Evolutionary conservation across 495 filamentous ascomycete genomes (phyloP).

Genomic region (Bombardia bombarda): DNA sequence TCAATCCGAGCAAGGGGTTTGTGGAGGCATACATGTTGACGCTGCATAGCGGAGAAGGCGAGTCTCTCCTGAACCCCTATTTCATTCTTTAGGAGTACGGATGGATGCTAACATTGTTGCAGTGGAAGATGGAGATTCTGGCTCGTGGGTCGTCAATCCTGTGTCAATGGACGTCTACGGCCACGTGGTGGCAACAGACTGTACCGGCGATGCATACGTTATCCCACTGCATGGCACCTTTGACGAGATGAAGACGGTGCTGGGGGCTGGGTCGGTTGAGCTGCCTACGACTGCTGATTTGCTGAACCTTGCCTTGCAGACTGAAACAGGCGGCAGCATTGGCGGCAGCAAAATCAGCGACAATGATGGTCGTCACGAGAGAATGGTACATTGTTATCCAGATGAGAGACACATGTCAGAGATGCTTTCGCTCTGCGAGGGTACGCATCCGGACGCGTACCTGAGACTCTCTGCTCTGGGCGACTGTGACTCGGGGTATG

Average conservation of each 20-base stretch:
- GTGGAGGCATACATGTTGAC: slow-evolving; percentile 8
- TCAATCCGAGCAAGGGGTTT: slow-evolving; percentile 1
- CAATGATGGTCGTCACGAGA: background rate
- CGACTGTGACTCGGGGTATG: slow-evolving; percentile 3
- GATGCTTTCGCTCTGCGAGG: slow-evolving; percentile 1
- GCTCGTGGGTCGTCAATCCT: slow-evolving; percentile 21
- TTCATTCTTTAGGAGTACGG: background rate
- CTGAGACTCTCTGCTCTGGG: background rate
- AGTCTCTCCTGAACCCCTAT: background rate
- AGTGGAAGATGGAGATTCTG: slow-evolving; percentile 19
- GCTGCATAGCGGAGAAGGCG: slow-evolving; percentile 4
- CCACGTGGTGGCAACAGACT: slow-evolving; percentile 18
- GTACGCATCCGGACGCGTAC: background rate
- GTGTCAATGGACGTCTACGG: slow-evolving; percentile 14
- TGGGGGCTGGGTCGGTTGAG: slow-evolving; percentile 3
- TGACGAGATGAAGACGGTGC: slow-evolving; percentile 13
- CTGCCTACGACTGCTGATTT: slow-evolving; percentile 8
- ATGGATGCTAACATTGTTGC: background rate
- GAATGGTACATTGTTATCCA: background rate
- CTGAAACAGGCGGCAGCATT: background rate
- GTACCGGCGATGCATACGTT: slow-evolving; percentile 18
- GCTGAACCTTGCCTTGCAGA: slow-evolving; percentile 1
- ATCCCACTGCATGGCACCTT: slow-evolving; percentile 16
- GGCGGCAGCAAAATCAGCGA: background rate
- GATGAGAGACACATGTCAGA: background rate